Evolutionary conservation across 495 filamentous ascomycete genomes (phyloP), one percentile per base, ranked within the genome.

Genomic region (Hypoxylon perforatum): DNA sequence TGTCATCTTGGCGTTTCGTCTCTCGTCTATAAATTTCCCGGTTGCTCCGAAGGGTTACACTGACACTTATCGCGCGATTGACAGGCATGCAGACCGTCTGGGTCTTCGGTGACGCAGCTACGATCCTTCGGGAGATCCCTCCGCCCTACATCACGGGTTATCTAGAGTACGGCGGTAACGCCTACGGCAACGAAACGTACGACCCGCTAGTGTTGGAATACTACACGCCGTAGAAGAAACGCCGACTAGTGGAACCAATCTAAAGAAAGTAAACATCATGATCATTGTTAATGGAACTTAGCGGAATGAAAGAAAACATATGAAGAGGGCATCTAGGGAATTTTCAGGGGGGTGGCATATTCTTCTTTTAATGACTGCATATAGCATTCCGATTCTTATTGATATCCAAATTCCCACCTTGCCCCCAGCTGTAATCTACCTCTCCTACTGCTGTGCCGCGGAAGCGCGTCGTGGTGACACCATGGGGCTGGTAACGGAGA

Each of bases 1-100:
- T 51, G 48, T 17, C 51, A 15, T 33, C 51, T 15, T 41, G 42
- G 36, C 36, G 15, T 5, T 18, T 45, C 10, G 36, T 4, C 12
- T 53, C 10, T 25, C 21, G 14, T 5, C 2, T 39, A 33, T 44
- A 39, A 5, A 14, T 42, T 15, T 42, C n/a, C 39, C 44, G 36
- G 28, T 49, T 38, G n/a, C 33, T 30, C 28, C 12, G 22, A 21
- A 41, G 15, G 28, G 22, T 22, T 10, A 18, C 25, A 25, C 60
- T 68, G 33, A 71, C 35, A 18, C n/a, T 56, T 38, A 57, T 35
- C 30, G 18, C 36, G 42, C 21, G 17, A 21, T 35, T 19, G 33
- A 14, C 45, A 69, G 72, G 81, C 28, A 84, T 86, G 85, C 80
- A 85, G 58, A 82, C 79, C 0, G 80, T 82, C 10, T 85, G 82